Evolutionary conservation across 371 early-diverging fungal species (phyloP).

Genomic region (Lichtheimia hyalospora): DNA sequence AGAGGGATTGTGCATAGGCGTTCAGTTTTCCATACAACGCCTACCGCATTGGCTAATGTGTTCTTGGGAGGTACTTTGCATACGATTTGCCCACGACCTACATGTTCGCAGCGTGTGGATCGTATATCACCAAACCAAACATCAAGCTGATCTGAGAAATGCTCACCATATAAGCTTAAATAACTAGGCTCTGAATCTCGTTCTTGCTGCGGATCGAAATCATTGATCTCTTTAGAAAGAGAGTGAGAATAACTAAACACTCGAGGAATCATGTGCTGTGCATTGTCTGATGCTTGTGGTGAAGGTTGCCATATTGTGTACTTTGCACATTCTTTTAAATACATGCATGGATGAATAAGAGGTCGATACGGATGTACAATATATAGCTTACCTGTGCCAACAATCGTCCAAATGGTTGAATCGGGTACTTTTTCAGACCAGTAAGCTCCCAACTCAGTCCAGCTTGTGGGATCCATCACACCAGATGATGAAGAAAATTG

Average conservation of each 20-base stretch:
- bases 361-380: no score
- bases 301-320: slow-evolving; percentile 71
- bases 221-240: neutral
- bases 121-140: slow-evolving; percentile 73
- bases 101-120: slow-evolving; percentile 49
- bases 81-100: slow-evolving; percentile 43
- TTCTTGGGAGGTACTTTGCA: slow-evolving; percentile 46
- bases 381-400: slow-evolving; percentile 63
- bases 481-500: neutral
- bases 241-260: slow-evolving; percentile 7
- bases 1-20: neutral
- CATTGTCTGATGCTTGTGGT: neutral
- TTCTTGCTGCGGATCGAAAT: neutral
- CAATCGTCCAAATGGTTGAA: slow-evolving; percentile 87
- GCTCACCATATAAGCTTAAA: slow-evolving; percentile 42
- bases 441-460: slow-evolving; percentile 40
- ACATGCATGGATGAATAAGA: neutral
- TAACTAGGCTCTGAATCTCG: neutral
- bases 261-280: neutral
- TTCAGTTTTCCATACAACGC: neutral
- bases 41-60: neutral
- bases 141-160: slow-evolving; percentile 61
- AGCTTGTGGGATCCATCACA: neutral
- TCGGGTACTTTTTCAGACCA: slow-evolving; percentile 89
- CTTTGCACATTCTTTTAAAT: slow-evolving; percentile 51